Conservation (phyloP, 202 grass and related monocot species). For the Panicum virgatum region DNA sequence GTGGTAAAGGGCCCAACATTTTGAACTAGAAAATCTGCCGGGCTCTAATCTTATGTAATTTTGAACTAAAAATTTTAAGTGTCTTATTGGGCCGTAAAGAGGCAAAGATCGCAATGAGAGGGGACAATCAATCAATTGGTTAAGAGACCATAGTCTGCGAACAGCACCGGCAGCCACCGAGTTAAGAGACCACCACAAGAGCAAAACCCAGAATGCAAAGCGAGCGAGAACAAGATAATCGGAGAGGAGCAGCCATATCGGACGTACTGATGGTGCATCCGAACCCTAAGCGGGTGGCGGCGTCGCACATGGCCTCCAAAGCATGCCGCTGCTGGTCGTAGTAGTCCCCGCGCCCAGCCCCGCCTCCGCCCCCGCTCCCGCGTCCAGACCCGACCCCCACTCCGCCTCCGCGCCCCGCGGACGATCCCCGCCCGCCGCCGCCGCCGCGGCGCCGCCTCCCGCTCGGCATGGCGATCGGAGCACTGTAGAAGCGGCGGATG, state of each 20-base stretch:
- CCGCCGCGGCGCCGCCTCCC: slow-evolving; percentile 8
- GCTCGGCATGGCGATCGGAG: slow-evolving; percentile 18
- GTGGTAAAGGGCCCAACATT: too few relatives aligned
- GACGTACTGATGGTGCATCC: slow-evolving; percentile 13
- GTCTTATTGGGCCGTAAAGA: too few relatives aligned
- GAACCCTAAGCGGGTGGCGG: slow-evolving; percentile 18
- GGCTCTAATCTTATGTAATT: too few relatives aligned
- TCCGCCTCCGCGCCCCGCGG: neutral
- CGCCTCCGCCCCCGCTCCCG: neutral
- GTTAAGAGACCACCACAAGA: neutral
- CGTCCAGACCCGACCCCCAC: neutral
- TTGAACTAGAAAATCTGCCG: too few relatives aligned
- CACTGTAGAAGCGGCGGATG: neutral
- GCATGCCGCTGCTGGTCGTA: neutral
- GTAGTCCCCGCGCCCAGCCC: neutral
- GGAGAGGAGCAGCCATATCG: neutral
- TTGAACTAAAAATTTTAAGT: too few relatives aligned
- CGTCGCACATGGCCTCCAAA: neutral
- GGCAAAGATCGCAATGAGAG: too few relatives aligned
- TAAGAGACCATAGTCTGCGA: slow-evolving; percentile 16
- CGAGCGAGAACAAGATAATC: too few relatives aligned
- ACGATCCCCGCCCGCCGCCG: neutral
- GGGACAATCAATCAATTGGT: too few relatives aligned
- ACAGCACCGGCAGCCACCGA: neutral
- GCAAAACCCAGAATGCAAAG: neutral